These are phyloP conservation scores for Viscum album DNA, from an alignment of 177 flowering plant genomes.

Conservation along the genomic window DNA sequence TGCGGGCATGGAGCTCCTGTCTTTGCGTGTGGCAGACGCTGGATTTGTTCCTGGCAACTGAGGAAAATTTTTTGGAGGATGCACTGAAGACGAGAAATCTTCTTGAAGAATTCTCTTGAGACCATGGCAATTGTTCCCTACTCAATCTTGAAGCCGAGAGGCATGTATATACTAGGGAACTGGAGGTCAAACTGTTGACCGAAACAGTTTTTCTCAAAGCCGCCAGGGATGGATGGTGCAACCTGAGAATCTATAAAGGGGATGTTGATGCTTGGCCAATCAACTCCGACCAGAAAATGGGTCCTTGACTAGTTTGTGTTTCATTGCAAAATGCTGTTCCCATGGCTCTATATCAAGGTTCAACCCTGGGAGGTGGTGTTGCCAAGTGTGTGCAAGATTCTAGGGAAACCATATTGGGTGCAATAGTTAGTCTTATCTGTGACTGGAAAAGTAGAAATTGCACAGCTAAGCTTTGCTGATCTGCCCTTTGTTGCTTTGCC, in stretches of 20 bases:
- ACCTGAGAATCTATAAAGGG: slow-evolving; percentile 77
- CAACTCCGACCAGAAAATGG: slow-evolving; percentile 99
- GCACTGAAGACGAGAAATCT: slow-evolving; percentile 9
- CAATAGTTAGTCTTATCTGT: slow-evolving; percentile 45
- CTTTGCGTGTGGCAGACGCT: no score
- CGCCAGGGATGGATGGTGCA: slow-evolving; percentile 97
- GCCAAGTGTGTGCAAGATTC: slow-evolving; percentile 98
- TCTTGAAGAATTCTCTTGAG: slow-evolving; percentile 1
- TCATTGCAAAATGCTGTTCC: slow-evolving; percentile 78
- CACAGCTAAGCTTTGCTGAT: slow-evolving; percentile 59
- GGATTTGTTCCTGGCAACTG: no score
- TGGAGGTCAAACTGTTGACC: slow-evolving; percentile 96
- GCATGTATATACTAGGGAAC: slow-evolving; percentile 29
- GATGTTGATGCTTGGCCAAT: slow-evolving; percentile 94
- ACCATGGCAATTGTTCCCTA: neutral
- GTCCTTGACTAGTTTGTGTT: slow-evolving; percentile 96
- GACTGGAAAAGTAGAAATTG: no score
- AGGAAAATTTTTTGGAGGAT: slow-evolving; percentile 6
- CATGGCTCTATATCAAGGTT: slow-evolving; percentile 85
- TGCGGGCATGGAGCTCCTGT: no score
- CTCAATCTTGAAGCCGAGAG: neutral
- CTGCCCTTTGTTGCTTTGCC: slow-evolving; percentile 74
- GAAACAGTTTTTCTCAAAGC: slow-evolving; percentile 76
- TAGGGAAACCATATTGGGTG: slow-evolving; percentile 86
- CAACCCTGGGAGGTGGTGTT: slow-evolving; percentile 83